Percentiles rank a stretch among this genome's conserved stretches.
These are phyloP conservation scores for Pichia sp. DNA, from an alignment of 1,139 yeast genomes.

Conservation along the genomic window DNA sequence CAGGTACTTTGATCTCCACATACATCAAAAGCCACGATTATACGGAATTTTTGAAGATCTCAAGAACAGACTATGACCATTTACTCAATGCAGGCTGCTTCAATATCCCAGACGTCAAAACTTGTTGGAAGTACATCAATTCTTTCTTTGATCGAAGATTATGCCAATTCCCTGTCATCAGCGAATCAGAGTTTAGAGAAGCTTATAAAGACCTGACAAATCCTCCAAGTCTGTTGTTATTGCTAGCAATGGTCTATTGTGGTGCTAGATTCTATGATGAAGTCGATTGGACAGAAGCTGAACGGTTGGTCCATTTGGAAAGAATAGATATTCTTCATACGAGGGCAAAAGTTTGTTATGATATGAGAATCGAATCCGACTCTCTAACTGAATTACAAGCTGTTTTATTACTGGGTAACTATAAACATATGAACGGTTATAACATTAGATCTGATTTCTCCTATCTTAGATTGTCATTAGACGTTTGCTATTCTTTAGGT, in stretches of 20 bases:
- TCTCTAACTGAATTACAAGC: slow-evolving; percentile 64
- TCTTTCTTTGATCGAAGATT: slow-evolving; percentile 65
- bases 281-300: slow-evolving; percentile 20
- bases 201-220: slow-evolving; percentile 56
- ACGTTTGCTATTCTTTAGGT: slow-evolving; percentile 68
- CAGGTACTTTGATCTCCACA: slow-evolving; percentile 19
- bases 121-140: slow-evolving; percentile 60
- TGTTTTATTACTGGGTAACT: slow-evolving; percentile 36
- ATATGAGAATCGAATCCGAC: slow-evolving; percentile 67
- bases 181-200: slow-evolving; percentile 61
- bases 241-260: slow-evolving; percentile 70
- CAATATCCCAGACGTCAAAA: slow-evolving; percentile 57
- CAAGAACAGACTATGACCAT: slow-evolving; percentile 66
- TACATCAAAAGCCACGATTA: slow-evolving; percentile 25
- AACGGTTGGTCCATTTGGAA: slow-evolving; percentile 17
- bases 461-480: slow-evolving; percentile 22
- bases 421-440: slow-evolving; percentile 21
- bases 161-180: slow-evolving; percentile 51
- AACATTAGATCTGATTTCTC: slow-evolving; percentile 19
- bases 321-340: slow-evolving; percentile 56
- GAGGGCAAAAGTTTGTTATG: slow-evolving; percentile 76
- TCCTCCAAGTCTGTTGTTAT: slow-evolving; percentile 65
- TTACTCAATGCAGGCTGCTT: slow-evolving; percentile 72
- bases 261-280: slow-evolving; percentile 46
- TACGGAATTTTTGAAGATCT: slow-evolving; percentile 39